Evolutionary conservation across 495 filamentous ascomycete species (phyloP).

Genomic region (Penicillium malachiteum): DNA sequence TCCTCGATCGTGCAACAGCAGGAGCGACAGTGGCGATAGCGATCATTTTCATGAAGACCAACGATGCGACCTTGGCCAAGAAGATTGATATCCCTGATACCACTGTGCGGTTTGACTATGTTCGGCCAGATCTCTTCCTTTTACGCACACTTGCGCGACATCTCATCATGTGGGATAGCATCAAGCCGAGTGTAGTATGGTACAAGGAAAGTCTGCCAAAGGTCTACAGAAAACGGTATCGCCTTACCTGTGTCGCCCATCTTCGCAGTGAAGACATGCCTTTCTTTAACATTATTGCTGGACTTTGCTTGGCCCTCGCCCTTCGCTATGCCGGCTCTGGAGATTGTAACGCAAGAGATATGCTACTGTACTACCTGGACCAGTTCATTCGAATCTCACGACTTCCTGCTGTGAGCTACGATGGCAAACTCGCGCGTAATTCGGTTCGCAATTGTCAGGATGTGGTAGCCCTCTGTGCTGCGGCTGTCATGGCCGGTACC

Average conservation of each 20-base stretch:
- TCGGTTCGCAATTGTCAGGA: constrained; percentile 90
- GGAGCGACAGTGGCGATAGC: constrained; percentile 85
- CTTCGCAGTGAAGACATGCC: constrained; percentile 79
- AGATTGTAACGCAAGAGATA: constrained; percentile 65
- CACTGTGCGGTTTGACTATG: constrained; percentile 86
- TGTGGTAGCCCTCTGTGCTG: constrained; percentile 72
- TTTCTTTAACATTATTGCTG: constrained; percentile 88
- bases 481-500: constrained; percentile 92
- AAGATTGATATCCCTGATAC: constrained; percentile 94
- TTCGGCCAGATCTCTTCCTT: constrained; percentile 88
- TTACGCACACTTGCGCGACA: constrained; percentile 87
- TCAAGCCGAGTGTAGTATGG: constrained; percentile 69
- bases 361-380: constrained; percentile 82
- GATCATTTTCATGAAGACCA: constrained; percentile 97
- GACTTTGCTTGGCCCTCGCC: constrained; percentile 81
- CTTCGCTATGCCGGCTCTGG: constrained; percentile 88
- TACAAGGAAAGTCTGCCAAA: constrained; percentile 68
- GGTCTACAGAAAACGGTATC: constrained; percentile 57
- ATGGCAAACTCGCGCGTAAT: constrained; percentile 74
- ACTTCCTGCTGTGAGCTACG: constrained; percentile 67
- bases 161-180: constrained; percentile 89
- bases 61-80: constrained; percentile 80
- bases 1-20: constrained; percentile 88
- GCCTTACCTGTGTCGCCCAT: constrained; percentile 50
- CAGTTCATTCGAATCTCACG: constrained; percentile 79